phyloP scores from a whole-genome alignment of 306 rosid genomes.

The Cicer pinnatifidum region DNA sequence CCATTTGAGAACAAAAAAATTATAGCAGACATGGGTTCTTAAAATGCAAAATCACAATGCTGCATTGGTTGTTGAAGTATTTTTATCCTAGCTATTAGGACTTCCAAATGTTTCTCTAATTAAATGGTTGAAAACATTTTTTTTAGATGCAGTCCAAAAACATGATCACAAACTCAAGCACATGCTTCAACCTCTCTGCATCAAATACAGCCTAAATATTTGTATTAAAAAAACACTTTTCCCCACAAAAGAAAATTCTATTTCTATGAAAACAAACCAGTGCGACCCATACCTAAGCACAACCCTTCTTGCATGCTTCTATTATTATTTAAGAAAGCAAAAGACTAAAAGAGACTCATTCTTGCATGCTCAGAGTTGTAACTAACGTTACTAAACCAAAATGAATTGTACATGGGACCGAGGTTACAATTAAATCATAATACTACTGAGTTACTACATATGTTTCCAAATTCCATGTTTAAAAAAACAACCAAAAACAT shows the following conservation, averaged over 20 bases:
- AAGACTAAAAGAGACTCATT: constrained; percentile 27
- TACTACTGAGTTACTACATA: neutral
- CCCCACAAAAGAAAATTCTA: neutral
- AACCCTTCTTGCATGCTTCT: constrained; percentile 18
- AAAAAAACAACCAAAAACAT: neutral
- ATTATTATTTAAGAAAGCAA: constrained; percentile 17
- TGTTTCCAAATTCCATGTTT: neutral
- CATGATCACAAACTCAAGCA: constrained; percentile 29
- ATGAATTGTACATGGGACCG: neutral
- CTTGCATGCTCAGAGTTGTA: neutral
- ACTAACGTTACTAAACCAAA: constrained; percentile 33
- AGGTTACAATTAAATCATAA: constrained; percentile 13
- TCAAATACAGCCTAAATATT: constrained; percentile 13
- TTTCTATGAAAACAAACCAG: constrained; percentile 12
- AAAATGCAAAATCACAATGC: constrained; percentile 22
- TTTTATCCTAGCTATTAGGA: constrained; percentile 14
- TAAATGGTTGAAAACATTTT: neutral
- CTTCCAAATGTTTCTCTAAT: constrained; percentile 9
- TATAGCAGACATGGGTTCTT: constrained; percentile 37
- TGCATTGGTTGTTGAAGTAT: constrained; percentile 15
- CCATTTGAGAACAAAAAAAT: constrained; percentile 17
- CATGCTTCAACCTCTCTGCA: constrained; percentile 29
- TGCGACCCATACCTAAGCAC: constrained; percentile 8
- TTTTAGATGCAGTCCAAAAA: constrained; percentile 32
- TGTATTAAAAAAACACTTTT: neutral